Base-by-base conservation (phyloP, 1,284 basidiomycete species). In the Mycosarcoma mackinlayi region DNA sequence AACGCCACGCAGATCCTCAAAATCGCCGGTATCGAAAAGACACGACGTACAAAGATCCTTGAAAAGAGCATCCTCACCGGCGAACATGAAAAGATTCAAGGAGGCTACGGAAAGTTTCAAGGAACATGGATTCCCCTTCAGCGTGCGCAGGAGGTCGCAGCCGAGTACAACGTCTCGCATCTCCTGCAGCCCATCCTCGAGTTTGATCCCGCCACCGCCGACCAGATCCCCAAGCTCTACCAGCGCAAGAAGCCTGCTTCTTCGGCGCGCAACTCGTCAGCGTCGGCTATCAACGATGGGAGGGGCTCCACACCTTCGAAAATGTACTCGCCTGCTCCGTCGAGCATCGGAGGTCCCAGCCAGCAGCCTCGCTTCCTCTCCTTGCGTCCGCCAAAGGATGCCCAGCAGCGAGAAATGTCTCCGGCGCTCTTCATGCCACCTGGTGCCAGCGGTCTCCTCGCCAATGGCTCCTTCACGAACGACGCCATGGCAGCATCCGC, bases 1-100 rank as follows among this genome's bases (percentile, higher is more conserved):
- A 98, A 99, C 85, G 95, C 95, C 71, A 98, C 96, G 6, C 96
- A 98, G 84, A 97, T 99, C 69, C 89, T 98, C 79, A 99, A 99
- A 85, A 94, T 98, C 38, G 96, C 96, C 8, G 96, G 96, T 38
- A 91, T 98, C 62, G 93, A 96, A 84, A 99, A 99, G 85, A 94
- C 93, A 3, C 88, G 91, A 35, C 88, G 96, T 39, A 98, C 95
- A 21, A 97, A 97, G 87, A 97, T 98, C 59, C 87, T 98, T 33
- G 96, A 98, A 86, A 96, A 95, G 84, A 95, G 98, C 85, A 92
- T 99, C 67, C 87, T 94, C 37, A 91, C 91, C 41, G 94, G 94
- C 49, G 91, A 93, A 84, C 94, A 98, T 84, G 95, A 99, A 84
- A 98, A 98, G 84, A 93, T 99, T 11, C 96, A 99, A 83, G 96